Evolutionary conservation across 73 alveolate species (phyloP), one percentile per base, ranked within the genome.

Genomic region (Urostyla sp.): DNA sequence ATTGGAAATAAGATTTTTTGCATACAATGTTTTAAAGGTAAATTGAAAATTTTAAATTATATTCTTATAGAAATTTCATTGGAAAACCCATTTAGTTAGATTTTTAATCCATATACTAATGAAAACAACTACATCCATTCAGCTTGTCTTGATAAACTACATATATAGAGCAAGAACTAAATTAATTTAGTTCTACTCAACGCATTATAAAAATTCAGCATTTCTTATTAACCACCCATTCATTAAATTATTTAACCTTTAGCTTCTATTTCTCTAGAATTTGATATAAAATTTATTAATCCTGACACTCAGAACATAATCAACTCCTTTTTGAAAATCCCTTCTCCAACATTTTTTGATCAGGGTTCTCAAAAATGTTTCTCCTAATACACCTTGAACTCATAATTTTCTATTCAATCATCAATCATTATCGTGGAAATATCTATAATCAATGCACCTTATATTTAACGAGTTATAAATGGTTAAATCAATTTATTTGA

Each of bases 1-100:
- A 43, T 8, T 63, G 79, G 61, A 38, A 63, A 63, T 43, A 63
- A 63, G n/a, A n/a, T n/a, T n/a, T n/a, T n/a, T n/a, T n/a, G n/a
- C n/a, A n/a, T n/a, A n/a, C n/a, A n/a, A n/a, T n/a, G n/a, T n/a
- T n/a, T n/a, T n/a, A n/a, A n/a, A n/a, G n/a, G n/a, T n/a, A n/a
- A n/a, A n/a, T 63, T 57, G 37, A 63, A 38, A 20, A 38, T 15
- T 38, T 23, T 5, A 10, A 10, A 8, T 20, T 13, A 21, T n/a
- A 8, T 18, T n/a, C 31, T 40, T 63, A 13, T 40, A 63, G 79
- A 63, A 43, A 63, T 63, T 13, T 11, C 44, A 4, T 46, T 43
- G 7, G 79, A 63, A 23, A 60, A 60, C 1, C 21, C 79, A 1
- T 63, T 13, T 32, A 38, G 61, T 24, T 13, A 37, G 26, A 13